phyloP scores from a whole-genome alignment of 164 flowering plant species.

The Berberis vulgaris region DNA sequence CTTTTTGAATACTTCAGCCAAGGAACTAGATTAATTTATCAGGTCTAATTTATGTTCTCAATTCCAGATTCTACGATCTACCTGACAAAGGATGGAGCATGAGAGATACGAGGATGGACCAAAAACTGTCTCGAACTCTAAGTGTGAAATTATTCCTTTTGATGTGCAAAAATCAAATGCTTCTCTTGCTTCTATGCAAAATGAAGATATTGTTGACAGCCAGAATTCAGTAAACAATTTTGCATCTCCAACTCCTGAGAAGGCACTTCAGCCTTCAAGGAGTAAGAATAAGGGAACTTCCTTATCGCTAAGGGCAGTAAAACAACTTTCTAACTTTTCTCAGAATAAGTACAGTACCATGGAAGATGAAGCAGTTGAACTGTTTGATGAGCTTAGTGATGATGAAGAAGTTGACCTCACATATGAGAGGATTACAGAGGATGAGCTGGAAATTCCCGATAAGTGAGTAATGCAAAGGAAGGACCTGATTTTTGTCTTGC shows the following conservation, averaged over 20 bases:
- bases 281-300: constrained; percentile 14
- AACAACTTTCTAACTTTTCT: constrained; percentile 10
- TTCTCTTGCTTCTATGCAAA: constrained; percentile 6
- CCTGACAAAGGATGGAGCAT: constrained; percentile 24
- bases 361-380: constrained; percentile 15
- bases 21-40: too few relatives aligned
- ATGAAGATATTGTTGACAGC: constrained; percentile 5
- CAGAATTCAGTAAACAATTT: constrained; percentile 10
- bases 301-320: constrained; percentile 5
- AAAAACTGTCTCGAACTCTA: constrained; percentile 17
- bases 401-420: constrained; percentile 2
- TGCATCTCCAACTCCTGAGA: constrained; percentile 41
- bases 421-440: not conserved
- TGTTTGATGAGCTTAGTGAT: constrained; percentile 12
- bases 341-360: not conserved
- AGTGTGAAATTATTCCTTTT: constrained; percentile 13
- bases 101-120: constrained; percentile 11
- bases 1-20: too few relatives aligned
- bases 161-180: constrained; percentile 20
- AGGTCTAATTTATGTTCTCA: not conserved
- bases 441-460: constrained; percentile 23
- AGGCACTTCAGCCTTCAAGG: constrained; percentile 23
- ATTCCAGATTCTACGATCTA: constrained; percentile 4
- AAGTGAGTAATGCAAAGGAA: constrained; percentile 22
- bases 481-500: constrained; percentile 3